These are phyloP conservation scores for Hyphopichia burtonii DNA, from an alignment of 1,139 yeast species.

Conservation along the genomic window DNA sequence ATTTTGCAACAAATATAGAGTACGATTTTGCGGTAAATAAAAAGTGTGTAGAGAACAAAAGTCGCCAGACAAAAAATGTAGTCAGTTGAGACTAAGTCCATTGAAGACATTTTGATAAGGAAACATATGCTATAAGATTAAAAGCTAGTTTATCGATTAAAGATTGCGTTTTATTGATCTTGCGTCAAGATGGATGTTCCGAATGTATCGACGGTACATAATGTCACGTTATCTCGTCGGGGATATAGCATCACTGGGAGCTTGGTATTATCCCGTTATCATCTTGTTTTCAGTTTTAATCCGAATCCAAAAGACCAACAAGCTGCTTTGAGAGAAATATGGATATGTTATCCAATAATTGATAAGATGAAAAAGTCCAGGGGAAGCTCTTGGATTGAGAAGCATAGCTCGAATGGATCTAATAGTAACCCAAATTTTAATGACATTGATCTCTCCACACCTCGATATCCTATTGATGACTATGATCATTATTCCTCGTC, in stretches of 20 bases:
- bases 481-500: conserved; percentile 50
- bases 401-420: conserved; percentile 7
- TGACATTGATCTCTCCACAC: conserved; percentile 5
- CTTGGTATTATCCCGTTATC: conserved; percentile 79
- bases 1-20: not conserved
- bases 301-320: conserved; percentile 17
- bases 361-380: conserved; percentile 61
- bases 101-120: not conserved
- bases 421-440: not conserved
- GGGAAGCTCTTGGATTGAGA: conserved; percentile 44
- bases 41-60: not conserved
- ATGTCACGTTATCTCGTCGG: conserved; percentile 66
- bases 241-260: conserved; percentile 69
- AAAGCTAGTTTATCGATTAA: too few relatives aligned
- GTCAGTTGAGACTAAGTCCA: not conserved
- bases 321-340: conserved; percentile 60
- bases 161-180: too few relatives aligned
- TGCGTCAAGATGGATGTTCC: conserved; percentile 28
- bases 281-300: conserved; percentile 67
- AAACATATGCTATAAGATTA: too few relatives aligned
- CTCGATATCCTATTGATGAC: conserved; percentile 13
- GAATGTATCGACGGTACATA: conserved; percentile 49
- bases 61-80: not conserved
- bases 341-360: conserved; percentile 92
- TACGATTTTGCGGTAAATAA: not conserved